Conservation (phyloP, 352 stramenopile genomes). For the Globisporangium uncinulatum region DNA sequence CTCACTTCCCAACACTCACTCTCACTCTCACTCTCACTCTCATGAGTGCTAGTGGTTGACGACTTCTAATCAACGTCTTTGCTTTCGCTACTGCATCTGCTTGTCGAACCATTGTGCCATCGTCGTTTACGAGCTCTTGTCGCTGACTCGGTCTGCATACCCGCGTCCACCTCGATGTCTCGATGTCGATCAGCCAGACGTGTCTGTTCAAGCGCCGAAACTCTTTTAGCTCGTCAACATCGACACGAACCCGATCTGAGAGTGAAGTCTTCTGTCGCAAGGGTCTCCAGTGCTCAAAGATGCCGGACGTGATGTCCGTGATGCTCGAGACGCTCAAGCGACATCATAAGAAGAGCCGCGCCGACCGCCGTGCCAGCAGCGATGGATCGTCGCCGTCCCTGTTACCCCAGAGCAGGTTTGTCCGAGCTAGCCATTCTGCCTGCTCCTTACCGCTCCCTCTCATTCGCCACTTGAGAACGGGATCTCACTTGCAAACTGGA, state of each 20-base stretch:
- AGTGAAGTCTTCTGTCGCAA: slow-evolving; percentile 35
- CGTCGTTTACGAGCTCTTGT: too few relatives aligned
- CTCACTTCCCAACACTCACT: too few relatives aligned
- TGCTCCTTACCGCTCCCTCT: too few relatives aligned
- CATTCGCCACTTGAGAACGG: too few relatives aligned
- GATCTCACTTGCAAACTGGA: too few relatives aligned
- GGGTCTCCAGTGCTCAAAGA: slow-evolving; percentile 26
- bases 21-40: too few relatives aligned
- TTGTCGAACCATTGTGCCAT: too few relatives aligned
- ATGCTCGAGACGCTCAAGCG: slow-evolving; percentile 6
- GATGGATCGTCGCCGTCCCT: background rate
- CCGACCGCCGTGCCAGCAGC: background rate
- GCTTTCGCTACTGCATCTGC: too few relatives aligned
- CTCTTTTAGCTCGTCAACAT: slow-evolving; percentile 29
- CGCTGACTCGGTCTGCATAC: too few relatives aligned
- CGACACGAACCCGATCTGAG: slow-evolving; percentile 21
- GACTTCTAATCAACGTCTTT: too few relatives aligned
- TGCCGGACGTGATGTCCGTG: slow-evolving; percentile 18
- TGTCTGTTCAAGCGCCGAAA: slow-evolving; percentile 24
- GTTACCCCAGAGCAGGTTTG: background rate
- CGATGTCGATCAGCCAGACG: slow-evolving; percentile 24
- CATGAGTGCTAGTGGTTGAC: too few relatives aligned
- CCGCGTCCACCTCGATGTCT: background rate
- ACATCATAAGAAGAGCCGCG: slow-evolving; percentile 4
- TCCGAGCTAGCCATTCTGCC: too few relatives aligned